These are phyloP conservation scores for Yarrowia sp. DNA, from an alignment of 805 yeast species.

Conservation along the genomic window DNA sequence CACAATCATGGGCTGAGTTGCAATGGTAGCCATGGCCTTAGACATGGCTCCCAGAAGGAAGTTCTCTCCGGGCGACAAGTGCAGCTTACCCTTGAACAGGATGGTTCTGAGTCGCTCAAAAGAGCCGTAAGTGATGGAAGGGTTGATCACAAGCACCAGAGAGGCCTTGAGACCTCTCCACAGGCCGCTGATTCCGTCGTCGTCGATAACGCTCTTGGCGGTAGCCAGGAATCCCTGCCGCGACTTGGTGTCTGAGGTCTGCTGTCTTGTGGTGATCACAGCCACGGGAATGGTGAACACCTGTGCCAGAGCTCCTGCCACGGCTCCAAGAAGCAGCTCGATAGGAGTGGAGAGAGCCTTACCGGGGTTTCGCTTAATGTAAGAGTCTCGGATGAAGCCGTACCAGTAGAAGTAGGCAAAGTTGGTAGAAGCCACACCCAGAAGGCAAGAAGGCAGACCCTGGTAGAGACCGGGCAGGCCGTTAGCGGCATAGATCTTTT, in stretches of 20 bases:
- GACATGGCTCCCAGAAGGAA: constrained; percentile 75
- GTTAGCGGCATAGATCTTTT: constrained; percentile 50
- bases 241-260: constrained; percentile 28
- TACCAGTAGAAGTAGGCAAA: constrained; percentile 89
- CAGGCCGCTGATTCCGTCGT: constrained; percentile 66
- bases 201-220: constrained; percentile 51
- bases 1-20: constrained; percentile 81
- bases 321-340: constrained; percentile 70
- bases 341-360: constrained; percentile 50
- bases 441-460: constrained; percentile 63
- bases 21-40: constrained; percentile 72
- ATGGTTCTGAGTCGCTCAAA: constrained; percentile 62
- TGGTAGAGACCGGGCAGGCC: constrained; percentile 70
- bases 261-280: constrained; percentile 64
- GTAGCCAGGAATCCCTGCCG: constrained; percentile 41
- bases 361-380: constrained; percentile 43
- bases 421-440: constrained; percentile 72
- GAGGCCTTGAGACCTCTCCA: constrained; percentile 86
- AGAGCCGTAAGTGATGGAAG: constrained; percentile 82
- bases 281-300: constrained; percentile 77
- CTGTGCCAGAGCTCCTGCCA: constrained; percentile 81
- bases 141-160: constrained; percentile 72
- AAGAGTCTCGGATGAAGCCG: constrained; percentile 60
- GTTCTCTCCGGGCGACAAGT: constrained; percentile 59
- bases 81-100: constrained; percentile 43